A percentile compares a stretch with the other conserved stretches of the same genome.
These are phyloP conservation scores for Ambrosiella cleistominuta DNA, from an alignment of 2,329 filamentous ascomycete genomes.

Conservation along the genomic window DNA sequence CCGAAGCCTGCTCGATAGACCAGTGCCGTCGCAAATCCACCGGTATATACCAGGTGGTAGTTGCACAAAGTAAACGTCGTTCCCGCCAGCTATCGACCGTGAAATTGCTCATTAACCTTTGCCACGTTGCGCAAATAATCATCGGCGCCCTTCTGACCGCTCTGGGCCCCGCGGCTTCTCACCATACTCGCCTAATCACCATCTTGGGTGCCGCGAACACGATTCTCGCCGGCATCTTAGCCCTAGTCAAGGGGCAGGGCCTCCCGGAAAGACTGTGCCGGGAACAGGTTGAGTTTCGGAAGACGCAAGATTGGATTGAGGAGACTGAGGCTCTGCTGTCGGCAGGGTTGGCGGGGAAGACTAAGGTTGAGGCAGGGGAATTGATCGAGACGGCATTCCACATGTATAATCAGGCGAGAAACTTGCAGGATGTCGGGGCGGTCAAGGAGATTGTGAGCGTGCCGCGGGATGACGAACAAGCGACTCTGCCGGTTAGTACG, in stretches of 20 bases:
- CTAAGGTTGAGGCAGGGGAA: slow-evolving; percentile 25
- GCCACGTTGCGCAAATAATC: slow-evolving; percentile 29
- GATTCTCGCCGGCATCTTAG: slow-evolving; percentile 42
- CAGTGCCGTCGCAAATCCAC: slow-evolving; percentile 6
- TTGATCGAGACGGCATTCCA: slow-evolving; percentile 26
- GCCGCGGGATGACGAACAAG: background rate
- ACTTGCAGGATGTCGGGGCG: slow-evolving; percentile 6
- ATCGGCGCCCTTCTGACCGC: slow-evolving; percentile 30
- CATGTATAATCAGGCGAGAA: slow-evolving; percentile 25
- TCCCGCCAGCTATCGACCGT: slow-evolving; percentile 20
- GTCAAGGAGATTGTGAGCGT: background rate
- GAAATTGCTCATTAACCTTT: slow-evolving; percentile 23
- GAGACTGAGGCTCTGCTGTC: slow-evolving; percentile 30
- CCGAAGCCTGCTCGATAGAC: background rate
- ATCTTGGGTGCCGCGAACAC: slow-evolving; percentile 45
- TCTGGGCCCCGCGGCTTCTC: slow-evolving; percentile 27
- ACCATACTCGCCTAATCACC: slow-evolving; percentile 35
- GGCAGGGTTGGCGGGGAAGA: slow-evolving; percentile 25
- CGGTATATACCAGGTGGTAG: slow-evolving; percentile 4
- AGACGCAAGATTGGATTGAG: slow-evolving; percentile 36
- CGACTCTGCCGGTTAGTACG: background rate
- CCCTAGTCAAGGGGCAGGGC: slow-evolving; percentile 34
- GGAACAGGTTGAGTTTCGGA: slow-evolving; percentile 28
- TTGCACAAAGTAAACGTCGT: background rate
- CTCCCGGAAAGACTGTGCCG: slow-evolving; percentile 29